A percentile compares a stretch with the other conserved stretches of the same genome.
Evolutionary conservation across 1,284 basidiomycete species (phyloP).

Genomic region (Hemileia vastatrix): DNA sequence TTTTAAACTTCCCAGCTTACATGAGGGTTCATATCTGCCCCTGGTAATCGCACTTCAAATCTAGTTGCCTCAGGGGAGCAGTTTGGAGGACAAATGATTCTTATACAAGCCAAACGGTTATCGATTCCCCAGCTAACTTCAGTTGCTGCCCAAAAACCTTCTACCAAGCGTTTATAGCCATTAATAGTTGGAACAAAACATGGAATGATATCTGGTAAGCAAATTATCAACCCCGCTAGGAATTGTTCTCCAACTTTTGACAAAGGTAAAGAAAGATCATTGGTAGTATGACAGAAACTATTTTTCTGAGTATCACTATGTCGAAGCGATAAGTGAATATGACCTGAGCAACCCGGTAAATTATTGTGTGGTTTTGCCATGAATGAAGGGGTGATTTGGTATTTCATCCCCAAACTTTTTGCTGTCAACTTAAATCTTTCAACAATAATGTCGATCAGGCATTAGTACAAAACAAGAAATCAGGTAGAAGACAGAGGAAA

Average conservation of each 20-base stretch:
- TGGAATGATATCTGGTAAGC: conserved; percentile 61
- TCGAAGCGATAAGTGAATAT: conserved; percentile 81
- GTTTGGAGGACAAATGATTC: conserved; percentile 19
- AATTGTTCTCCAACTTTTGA: conserved; percentile 82
- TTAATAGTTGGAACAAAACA: conserved; percentile 47
- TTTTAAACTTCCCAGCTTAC: too few species aligned
- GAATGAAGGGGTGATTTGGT: conserved; percentile 82
- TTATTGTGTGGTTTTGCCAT: conserved; percentile 69
- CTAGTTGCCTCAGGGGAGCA: conserved; percentile 17
- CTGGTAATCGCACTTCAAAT: conserved; percentile 16
- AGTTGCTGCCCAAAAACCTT: conserved; percentile 50
- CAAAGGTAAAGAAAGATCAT: conserved; percentile 70
- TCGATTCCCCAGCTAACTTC: conserved; percentile 20
- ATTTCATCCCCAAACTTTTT: conserved; percentile 81
- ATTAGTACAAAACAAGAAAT: not conserved
- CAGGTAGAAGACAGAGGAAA: not conserved
- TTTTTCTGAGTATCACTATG: conserved; percentile 54
- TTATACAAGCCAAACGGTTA: conserved; percentile 19
- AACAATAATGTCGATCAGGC: not conserved
- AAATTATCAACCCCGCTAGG: conserved; percentile 77
- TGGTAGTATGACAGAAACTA: conserved; percentile 61
- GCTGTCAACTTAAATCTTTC: conserved; percentile 71
- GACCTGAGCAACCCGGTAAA: conserved; percentile 50
- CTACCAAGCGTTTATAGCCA: conserved; percentile 92
- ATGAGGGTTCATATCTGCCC: conserved; percentile 23